These are phyloP conservation scores for Pseudoturritis turrita DNA, from an alignment of 345 rosid species.

Conservation along the genomic window DNA sequence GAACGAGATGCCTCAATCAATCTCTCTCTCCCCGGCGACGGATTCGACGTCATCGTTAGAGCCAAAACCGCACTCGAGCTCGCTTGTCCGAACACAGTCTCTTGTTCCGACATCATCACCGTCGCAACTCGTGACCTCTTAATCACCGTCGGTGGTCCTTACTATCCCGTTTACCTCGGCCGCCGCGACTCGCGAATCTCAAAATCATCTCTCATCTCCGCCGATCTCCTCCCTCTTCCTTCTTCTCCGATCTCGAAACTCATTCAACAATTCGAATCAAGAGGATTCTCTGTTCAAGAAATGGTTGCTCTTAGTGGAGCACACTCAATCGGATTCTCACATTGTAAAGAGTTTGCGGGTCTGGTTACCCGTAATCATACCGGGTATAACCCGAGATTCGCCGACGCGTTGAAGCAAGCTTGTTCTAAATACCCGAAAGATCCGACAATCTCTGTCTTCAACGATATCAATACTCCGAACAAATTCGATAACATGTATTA, in stretches of 20 bases:
- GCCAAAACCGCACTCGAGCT: conserved; percentile 92
- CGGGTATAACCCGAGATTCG: conserved; percentile 69
- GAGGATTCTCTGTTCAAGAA: conserved; percentile 68
- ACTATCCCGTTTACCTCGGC: conserved; percentile 65
- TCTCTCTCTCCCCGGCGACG: conserved; percentile 85
- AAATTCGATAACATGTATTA: conserved; percentile 81
- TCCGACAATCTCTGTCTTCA: conserved; percentile 76
- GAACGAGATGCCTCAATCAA: conserved; percentile 82
- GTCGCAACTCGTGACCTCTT: conserved; percentile 78
- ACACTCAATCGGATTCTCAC: conserved; percentile 90
- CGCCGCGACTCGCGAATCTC: conserved; percentile 64
- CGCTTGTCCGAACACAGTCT: conserved; percentile 73
- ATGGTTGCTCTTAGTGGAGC: conserved; percentile 90
- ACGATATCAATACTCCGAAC: conserved; percentile 88
- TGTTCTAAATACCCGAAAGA: conserved; percentile 55
- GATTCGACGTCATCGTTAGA: conserved; percentile 67
- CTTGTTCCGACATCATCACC: conserved; percentile 85
- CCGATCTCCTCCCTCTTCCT: conserved; percentile 60
- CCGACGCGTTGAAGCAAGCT: conserved; percentile 53
- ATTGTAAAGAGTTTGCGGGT: conserved; percentile 68
- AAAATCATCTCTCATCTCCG: conserved; percentile 35
- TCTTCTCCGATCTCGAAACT: conserved; percentile 48
- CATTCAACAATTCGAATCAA: conserved; percentile 46
- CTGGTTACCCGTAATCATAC: conserved; percentile 40
- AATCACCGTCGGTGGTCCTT: conserved; percentile 66